A percentile compares a stretch with the other conserved stretches of the same genome.
These are phyloP conservation scores for Amniculicola lignicola DNA, from an alignment of 495 filamentous ascomycete genomes.

Conservation along the genomic window DNA sequence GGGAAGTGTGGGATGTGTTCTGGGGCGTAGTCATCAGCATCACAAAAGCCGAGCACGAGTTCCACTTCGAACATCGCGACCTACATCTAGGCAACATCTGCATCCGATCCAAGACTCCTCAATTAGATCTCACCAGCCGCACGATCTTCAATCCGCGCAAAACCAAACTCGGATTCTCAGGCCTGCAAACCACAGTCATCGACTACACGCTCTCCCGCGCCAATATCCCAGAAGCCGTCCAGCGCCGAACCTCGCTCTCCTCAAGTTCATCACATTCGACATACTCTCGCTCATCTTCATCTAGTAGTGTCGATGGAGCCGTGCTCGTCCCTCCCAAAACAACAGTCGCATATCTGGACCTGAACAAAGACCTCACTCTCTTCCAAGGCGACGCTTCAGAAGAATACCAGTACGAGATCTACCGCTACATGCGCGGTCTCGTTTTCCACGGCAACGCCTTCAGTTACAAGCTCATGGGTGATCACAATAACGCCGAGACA, in stretches of 20 bases:
- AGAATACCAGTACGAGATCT: conserved; percentile 48
- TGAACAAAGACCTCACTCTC: conserved; percentile 35
- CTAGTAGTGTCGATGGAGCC: not conserved
- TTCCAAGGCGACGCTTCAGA: conserved; percentile 41
- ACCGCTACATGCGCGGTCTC: conserved; percentile 41
- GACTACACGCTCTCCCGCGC: conserved; percentile 86
- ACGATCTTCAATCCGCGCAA: conserved; percentile 35
- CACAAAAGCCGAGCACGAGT: conserved; percentile 68
- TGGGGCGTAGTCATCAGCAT: conserved; percentile 74
- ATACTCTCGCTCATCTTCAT: not conserved
- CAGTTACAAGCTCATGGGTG: not conserved
- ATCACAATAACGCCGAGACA: not conserved
- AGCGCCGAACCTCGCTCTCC: not conserved
- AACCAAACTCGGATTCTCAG: conserved; percentile 62
- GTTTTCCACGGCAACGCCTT: conserved; percentile 28
- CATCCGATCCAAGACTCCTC: conserved; percentile 43
- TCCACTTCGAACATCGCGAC: conserved; percentile 85
- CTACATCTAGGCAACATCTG: conserved; percentile 87
- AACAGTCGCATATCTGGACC: conserved; percentile 39
- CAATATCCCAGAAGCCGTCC: conserved; percentile 26
- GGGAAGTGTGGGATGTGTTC: conserved; percentile 80
- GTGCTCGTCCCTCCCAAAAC: not conserved
- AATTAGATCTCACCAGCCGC: not conserved
- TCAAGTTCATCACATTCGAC: not conserved
- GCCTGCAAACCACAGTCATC: conserved; percentile 75